These are phyloP conservation scores for Saccharomyces hybrid DNA, from an alignment of 1,139 yeast genomes.

Conservation along the genomic window DNA sequence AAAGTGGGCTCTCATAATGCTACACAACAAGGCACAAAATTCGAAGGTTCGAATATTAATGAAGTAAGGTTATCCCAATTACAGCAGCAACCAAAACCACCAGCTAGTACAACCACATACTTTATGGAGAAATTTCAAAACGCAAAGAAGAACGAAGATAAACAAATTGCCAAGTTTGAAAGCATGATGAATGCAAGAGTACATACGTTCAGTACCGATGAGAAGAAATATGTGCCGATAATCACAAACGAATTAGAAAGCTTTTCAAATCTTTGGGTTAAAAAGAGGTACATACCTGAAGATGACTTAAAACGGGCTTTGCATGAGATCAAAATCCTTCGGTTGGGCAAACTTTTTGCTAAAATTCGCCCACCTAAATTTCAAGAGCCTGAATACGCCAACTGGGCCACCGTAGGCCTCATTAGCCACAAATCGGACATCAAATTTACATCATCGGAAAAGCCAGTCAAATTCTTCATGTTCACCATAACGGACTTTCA, in stretches of 20 bases:
- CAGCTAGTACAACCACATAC: constrained; percentile 26
- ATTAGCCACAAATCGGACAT: constrained; percentile 53
- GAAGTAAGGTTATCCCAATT: constrained; percentile 4
- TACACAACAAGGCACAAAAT: constrained; percentile 3
- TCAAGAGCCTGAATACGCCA: constrained; percentile 59
- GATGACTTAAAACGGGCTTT: constrained; percentile 34
- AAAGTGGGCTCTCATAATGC: constrained; percentile 9
- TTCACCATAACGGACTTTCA: constrained; percentile 63
- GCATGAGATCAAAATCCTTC: constrained; percentile 44
- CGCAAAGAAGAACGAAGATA: constrained; percentile 20
- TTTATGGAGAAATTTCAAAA: constrained; percentile 30
- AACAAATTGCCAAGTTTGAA: constrained; percentile 14
- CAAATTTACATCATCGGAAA: constrained; percentile 38
- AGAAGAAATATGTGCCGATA: constrained; percentile 20
- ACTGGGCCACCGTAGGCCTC: constrained; percentile 71
- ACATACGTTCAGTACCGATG: constrained; percentile 31
- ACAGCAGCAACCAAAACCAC: background rate
- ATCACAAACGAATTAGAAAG: constrained; percentile 33
- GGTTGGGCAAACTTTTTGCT: constrained; percentile 52
- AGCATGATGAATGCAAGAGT: constrained; percentile 31
- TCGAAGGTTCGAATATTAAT: background rate
- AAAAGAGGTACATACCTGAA: constrained; percentile 42
- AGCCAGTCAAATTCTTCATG: constrained; percentile 48
- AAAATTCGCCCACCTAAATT: constrained; percentile 64
- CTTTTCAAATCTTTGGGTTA: constrained; percentile 34